Conservation (phyloP, 352 stramenopile genomes). For the Aphanomyces euteiches region DNA sequence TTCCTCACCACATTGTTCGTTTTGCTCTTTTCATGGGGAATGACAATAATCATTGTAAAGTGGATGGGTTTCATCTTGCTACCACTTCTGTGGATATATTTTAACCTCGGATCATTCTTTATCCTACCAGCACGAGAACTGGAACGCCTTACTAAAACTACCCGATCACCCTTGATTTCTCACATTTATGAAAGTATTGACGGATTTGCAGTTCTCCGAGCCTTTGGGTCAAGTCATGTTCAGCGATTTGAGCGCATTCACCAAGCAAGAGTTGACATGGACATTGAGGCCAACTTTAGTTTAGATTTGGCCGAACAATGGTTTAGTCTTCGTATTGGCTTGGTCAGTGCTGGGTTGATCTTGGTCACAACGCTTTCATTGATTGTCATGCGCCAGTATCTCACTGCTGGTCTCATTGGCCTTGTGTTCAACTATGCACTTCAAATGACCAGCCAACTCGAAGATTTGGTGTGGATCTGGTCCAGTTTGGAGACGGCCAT, state of each 20-base stretch:
- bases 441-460: not conserved
- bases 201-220: slow-evolving; percentile 16
- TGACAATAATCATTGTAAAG: slow-evolving; percentile 42
- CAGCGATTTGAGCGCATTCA: slow-evolving; percentile 22
- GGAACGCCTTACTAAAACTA: slow-evolving; percentile 9
- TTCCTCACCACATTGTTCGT: slow-evolving; percentile 28
- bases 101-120: slow-evolving; percentile 71
- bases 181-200: not conserved
- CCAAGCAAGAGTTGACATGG: slow-evolving; percentile 29
- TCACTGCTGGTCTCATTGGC: slow-evolving; percentile 8
- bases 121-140: slow-evolving; percentile 43
- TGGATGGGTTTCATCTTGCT: slow-evolving; percentile 31
- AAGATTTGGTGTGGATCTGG: slow-evolving; percentile 33
- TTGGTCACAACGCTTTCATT: slow-evolving; percentile 25
- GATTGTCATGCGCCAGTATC: not conserved
- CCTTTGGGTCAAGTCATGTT: slow-evolving; percentile 25
- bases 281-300: slow-evolving; percentile 28
- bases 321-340: slow-evolving; percentile 45
- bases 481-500: slow-evolving; percentile 41
- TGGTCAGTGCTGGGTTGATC: slow-evolving; percentile 38
- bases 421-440: slow-evolving; percentile 22
- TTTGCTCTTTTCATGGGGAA: slow-evolving; percentile 47
- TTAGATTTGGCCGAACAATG: slow-evolving; percentile 39
- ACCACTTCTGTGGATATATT: slow-evolving; percentile 57
- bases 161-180: slow-evolving; percentile 32